Conservation (phyloP, 2,329 filamentous ascomycete species). For the Aspergillus glaucus region DNA sequence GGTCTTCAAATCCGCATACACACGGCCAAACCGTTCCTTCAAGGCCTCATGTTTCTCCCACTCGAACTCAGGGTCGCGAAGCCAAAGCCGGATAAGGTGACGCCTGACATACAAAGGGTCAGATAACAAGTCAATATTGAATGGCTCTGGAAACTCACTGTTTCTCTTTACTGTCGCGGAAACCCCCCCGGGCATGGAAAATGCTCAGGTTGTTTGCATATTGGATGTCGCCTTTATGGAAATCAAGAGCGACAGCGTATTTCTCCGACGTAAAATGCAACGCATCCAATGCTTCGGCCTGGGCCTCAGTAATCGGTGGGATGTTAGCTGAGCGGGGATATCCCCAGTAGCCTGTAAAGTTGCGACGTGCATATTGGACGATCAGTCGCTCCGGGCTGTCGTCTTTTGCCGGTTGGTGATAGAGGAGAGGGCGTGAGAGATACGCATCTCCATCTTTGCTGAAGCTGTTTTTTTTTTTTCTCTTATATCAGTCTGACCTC, state of each 20-base stretch:
- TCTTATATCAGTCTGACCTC: background rate
- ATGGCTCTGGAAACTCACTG: conserved; percentile 24
- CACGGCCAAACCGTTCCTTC: conserved; percentile 32
- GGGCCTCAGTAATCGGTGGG: conserved; percentile 46
- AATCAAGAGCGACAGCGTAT: conserved; percentile 37
- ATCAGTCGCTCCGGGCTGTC: conserved; percentile 48
- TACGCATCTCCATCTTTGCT: conserved; percentile 44
- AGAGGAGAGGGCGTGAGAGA: conserved; percentile 33
- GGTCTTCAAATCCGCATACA: conserved; percentile 34
- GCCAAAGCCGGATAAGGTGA: conserved; percentile 44
- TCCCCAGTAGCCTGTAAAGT: conserved; percentile 48
- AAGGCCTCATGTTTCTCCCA: conserved; percentile 40
- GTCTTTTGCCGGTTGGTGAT: conserved; percentile 47
- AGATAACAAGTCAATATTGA: conserved; percentile 1
- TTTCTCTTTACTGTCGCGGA: conserved; percentile 33
- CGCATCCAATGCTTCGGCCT: conserved; percentile 48
- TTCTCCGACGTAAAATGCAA: conserved; percentile 46
- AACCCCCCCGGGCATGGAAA: conserved; percentile 46
- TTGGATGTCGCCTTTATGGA: conserved; percentile 46
- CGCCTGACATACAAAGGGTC: conserved; percentile 21
- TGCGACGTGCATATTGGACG: conserved; percentile 56
- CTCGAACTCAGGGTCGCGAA: conserved; percentile 41
- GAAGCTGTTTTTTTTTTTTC: conserved; percentile 37
- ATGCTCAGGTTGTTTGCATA: conserved; percentile 49
- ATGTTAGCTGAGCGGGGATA: conserved; percentile 38